Base-by-base conservation (phyloP, 805 yeast genomes). In the Metschnikowia santaceciliae region DNA sequence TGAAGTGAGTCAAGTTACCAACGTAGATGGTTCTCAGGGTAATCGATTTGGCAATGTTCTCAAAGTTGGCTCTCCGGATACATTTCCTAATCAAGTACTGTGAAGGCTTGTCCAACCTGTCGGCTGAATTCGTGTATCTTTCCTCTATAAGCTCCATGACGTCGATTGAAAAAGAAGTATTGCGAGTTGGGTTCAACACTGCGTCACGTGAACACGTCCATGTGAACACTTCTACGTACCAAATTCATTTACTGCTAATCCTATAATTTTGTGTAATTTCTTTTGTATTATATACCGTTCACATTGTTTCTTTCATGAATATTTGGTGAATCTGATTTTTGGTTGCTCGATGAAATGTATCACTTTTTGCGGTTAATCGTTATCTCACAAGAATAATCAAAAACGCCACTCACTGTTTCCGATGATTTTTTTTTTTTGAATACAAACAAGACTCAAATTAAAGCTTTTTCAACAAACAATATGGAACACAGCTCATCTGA, bases 1-100 rank as follows among this genome's bases (percentile, higher is more conserved):
- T 91, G 69, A 84, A 88, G 59, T 89, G 88, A 2, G 96, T 84
- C 32, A 94, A 68, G 66, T 90, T 90, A 4, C 98, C 99, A 35
- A 94, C 95, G 63, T 94, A 94, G 3, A 94, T 79, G 0, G 98
- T 91, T 30, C 81, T 76, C 50, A 90, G 82, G 35, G 70, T 74
- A 67, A 85, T 75, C 1, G 94, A 80, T 56, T 77, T 77, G 58
- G 84, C 80, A 54, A 91, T 73, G 56, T 84, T 86, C 23, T 81
- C 82, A 54, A 83, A 74, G 56, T 72, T 70, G 37, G 69, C 69
- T 53, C 76, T 73, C 43, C 76, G 70, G 50, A 82, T 70, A 1
- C 92, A 92, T 62, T 85, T 85, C 52, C 80, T 78, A 54, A 86
- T 71, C 41, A 87, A 72, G 60, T 88, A 88, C 17, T 74, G 68